Conservation (phyloP, 2,329 filamentous ascomycete species). For the Penicillium hordei region DNA sequence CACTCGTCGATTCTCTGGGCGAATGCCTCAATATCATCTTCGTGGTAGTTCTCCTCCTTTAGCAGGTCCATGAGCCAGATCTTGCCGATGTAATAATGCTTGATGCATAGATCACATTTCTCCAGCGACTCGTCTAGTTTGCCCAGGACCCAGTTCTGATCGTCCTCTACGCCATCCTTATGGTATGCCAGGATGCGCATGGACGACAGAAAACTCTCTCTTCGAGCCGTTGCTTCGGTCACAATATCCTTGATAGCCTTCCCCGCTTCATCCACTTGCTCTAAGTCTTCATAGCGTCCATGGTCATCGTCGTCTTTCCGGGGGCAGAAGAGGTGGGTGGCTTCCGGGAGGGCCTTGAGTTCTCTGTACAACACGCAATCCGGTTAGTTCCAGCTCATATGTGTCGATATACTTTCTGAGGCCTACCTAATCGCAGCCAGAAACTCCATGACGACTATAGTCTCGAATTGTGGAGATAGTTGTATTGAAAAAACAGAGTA, state of each 20-base stretch:
- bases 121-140: conserved; percentile 61
- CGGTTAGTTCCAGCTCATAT: conserved; percentile 11
- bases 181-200: conserved; percentile 68
- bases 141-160: conserved; percentile 60
- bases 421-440: conserved; percentile 45
- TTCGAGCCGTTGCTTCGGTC: conserved; percentile 55
- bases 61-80: conserved; percentile 62
- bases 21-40: conserved; percentile 51
- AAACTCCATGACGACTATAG: conserved; percentile 38
- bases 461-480: conserved; percentile 10
- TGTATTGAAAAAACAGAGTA: conserved; percentile 10
- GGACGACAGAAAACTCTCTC: conserved; percentile 65
- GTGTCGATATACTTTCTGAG: background rate
- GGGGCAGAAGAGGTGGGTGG: conserved; percentile 68
- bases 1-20: conserved; percentile 58
- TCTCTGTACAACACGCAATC: conserved; percentile 32
- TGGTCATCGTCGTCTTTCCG: conserved; percentile 62
- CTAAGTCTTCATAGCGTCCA: conserved; percentile 62
- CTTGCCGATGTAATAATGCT: conserved; percentile 71
- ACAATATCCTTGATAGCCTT: conserved; percentile 47
- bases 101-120: conserved; percentile 68
- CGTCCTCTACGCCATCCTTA: conserved; percentile 58
- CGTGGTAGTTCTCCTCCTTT: conserved; percentile 58
- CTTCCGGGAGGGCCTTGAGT: conserved; percentile 45
- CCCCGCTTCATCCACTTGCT: conserved; percentile 50